phyloP scores from a whole-genome alignment of 768 basidiomycete genomes.

The Boletus tylopilopsis region DNA sequence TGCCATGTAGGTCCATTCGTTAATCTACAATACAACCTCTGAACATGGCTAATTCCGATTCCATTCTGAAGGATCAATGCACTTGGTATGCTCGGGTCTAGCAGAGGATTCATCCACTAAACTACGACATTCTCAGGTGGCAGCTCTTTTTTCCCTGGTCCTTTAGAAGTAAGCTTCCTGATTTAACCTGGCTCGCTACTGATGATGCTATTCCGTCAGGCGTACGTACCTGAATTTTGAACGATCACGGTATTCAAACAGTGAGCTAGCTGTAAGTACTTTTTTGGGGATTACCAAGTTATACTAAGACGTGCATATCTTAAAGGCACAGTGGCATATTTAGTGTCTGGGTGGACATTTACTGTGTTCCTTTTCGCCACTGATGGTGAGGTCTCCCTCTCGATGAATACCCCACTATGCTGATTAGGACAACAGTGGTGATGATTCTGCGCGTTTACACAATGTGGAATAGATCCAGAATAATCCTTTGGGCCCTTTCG shows the following conservation, averaged over 20 bases:
- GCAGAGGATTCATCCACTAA: too few relatives aligned
- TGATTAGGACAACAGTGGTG: neutral
- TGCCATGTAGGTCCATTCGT: too few relatives aligned
- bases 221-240: neutral
- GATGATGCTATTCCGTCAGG: neutral
- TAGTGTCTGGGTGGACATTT: neutral
- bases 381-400: constrained; percentile 1
- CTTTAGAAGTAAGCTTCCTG: too few relatives aligned
- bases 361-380: neutral
- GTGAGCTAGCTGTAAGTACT: neutral
- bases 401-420: neutral
- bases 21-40: too few relatives aligned
- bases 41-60: too few relatives aligned
- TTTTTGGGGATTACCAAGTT: too few relatives aligned
- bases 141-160: too few relatives aligned
- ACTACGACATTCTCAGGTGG: too few relatives aligned
- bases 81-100: too few relatives aligned
- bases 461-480: neutral
- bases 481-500: neutral
- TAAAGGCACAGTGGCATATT: neutral
- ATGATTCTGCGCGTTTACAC: constrained; percentile 4
- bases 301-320: neutral
- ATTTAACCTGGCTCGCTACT: too few relatives aligned
- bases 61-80: too few relatives aligned
- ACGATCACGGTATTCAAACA: too few relatives aligned